These are phyloP conservation scores for Termitomyces sp. DNA, from an alignment of 768 basidiomycete species.

Conservation along the genomic window DNA sequence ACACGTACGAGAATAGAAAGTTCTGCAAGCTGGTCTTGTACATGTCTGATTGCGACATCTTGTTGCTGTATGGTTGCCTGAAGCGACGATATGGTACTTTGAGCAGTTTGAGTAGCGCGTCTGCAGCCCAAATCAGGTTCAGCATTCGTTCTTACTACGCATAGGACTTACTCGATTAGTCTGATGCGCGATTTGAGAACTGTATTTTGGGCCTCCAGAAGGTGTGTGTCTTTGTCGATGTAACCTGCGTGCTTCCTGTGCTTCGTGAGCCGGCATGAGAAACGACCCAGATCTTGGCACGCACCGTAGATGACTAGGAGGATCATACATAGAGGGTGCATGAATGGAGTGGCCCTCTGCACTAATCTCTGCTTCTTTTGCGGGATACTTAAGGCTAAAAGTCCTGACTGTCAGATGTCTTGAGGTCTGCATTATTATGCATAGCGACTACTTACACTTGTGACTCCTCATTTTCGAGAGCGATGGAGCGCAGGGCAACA, in stretches of 20 bases:
- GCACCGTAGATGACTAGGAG: conserved; percentile 18
- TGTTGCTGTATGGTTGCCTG: conserved; percentile 17
- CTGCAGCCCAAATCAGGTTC: conserved; percentile 9
- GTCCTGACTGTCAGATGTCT: not conserved
- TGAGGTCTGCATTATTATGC: not conserved
- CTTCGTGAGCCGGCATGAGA: not conserved
- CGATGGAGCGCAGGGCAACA: conserved; percentile 22
- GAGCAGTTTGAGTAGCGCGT: conserved; percentile 18
- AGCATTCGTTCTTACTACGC: not conserved
- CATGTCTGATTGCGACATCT: conserved; percentile 13
- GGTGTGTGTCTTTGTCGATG: conserved; percentile 20
- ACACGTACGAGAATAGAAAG: conserved; percentile 22
- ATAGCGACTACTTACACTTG: conserved; percentile 16
- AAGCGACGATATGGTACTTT: conserved; percentile 19
- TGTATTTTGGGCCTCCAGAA: conserved; percentile 21
- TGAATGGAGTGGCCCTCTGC: not conserved
- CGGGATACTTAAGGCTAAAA: conserved; percentile 11
- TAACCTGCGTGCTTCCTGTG: conserved; percentile 19
- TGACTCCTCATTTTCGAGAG: conserved; percentile 25
- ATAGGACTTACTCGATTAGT: conserved; percentile 22
- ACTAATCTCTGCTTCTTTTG: not conserved
- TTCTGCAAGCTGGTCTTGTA: conserved; percentile 22
- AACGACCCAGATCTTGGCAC: not conserved
- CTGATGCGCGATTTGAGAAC: conserved; percentile 22
- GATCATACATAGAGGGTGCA: conserved; percentile 11